Evolutionary conservation across 192 early-diverging fungal genomes (phyloP).

Genomic region (Mortierella antarctica): DNA sequence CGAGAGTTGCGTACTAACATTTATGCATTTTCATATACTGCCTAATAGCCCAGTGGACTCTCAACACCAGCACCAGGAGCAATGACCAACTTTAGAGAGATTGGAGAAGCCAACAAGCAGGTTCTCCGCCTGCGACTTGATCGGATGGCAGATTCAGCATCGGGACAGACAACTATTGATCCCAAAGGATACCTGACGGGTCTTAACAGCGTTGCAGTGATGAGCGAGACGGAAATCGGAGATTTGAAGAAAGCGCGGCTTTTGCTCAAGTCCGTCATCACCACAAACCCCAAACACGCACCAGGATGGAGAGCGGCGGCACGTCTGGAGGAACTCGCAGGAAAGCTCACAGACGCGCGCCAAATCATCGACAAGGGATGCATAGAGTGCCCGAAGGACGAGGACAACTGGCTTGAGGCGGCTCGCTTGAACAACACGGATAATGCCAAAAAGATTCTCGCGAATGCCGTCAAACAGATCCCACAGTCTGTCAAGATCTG

Average conservation of each 20-base stretch:
- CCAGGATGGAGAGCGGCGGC: constrained; percentile 99
- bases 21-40: background rate
- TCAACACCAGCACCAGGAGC: constrained; percentile 70
- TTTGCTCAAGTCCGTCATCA: constrained; percentile 89
- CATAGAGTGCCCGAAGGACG: constrained; percentile 91
- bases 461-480: constrained; percentile 86
- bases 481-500: constrained; percentile 96
- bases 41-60: constrained; percentile 63
- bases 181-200: constrained; percentile 97
- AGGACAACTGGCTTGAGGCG: constrained; percentile 98
- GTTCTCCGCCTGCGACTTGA: constrained; percentile 93
- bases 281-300: constrained; percentile 95
- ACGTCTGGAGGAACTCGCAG: constrained; percentile 93
- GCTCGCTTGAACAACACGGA: constrained; percentile 87
- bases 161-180: constrained; percentile 91
- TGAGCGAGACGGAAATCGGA: constrained; percentile 83
- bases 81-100: constrained; percentile 89
- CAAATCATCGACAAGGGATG: constrained; percentile 91
- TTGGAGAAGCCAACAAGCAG: constrained; percentile 92
- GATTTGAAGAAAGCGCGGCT: constrained; percentile 93
- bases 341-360: constrained; percentile 85
- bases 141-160: constrained; percentile 88
- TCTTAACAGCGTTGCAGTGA: constrained; percentile 83
- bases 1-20: background rate
- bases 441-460: constrained; percentile 91